Evolutionary conservation across 805 yeast species (phyloP).

Genomic region (Sugiyamaella valdiviana): DNA sequence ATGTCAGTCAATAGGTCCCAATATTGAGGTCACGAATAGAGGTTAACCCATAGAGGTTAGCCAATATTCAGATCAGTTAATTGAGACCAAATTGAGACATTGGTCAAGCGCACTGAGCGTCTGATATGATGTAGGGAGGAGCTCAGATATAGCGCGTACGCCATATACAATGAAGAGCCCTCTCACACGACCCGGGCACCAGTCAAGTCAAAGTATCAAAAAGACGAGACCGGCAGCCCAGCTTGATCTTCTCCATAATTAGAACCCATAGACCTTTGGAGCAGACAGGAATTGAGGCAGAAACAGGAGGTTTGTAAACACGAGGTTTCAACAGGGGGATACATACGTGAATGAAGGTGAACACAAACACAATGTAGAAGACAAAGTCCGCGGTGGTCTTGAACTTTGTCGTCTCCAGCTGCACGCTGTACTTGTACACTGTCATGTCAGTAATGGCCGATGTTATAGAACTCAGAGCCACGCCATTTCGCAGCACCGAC

Average conservation of each 20-base stretch:
- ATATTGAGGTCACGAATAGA: too few relatives aligned
- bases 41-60: too few relatives aligned
- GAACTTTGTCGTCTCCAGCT: conserved; percentile 21
- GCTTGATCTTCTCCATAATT: conserved; percentile 33
- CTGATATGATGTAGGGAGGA: conserved; percentile 11
- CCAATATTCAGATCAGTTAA: too few relatives aligned
- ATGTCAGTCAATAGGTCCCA: too few relatives aligned
- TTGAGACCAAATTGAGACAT: too few relatives aligned
- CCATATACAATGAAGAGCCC: conserved; percentile 7
- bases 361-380: conserved; percentile 21
- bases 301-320: conserved; percentile 28
- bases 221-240: conserved; percentile 9
- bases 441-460: neutral
- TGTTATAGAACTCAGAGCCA: neutral
- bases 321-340: neutral
- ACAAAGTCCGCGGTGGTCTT: conserved; percentile 22
- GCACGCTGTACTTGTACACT: conserved; percentile 21
- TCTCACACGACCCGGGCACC: conserved; percentile 21
- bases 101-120: too few relatives aligned
- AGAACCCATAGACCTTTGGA: conserved; percentile 30
- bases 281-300: conserved; percentile 29
- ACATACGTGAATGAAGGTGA: conserved; percentile 22
- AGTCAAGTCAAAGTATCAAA: conserved; percentile 22
- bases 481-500: neutral
- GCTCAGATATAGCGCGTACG: neutral